Evolutionary conservation across 495 filamentous ascomycete genomes (phyloP), one percentile per base, ranked within the genome.

Genomic region (Penicillium diatomitis): DNA sequence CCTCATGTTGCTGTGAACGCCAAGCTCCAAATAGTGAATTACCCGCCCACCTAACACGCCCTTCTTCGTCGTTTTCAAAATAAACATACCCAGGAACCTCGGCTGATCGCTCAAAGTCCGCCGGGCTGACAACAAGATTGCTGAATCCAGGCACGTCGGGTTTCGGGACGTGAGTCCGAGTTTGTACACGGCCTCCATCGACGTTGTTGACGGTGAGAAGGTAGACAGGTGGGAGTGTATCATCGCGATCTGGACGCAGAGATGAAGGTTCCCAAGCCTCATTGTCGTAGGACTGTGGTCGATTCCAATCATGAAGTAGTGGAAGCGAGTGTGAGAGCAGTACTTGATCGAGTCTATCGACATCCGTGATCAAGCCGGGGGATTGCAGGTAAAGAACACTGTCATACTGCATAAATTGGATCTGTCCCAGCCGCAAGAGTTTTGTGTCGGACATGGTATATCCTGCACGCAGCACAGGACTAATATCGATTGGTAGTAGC

Each of bases 341-440:
- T 45, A 74, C 56, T 7, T 61, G 44, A 40, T 74, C 71, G 10
- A 74, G 50, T 32, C 66, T 68, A 2, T 51, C 55, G 2, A 63
- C 65, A 43, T 74, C 69, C 36, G 72, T 50, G 2, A 74, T 51
- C 27, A 72, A 43, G 1, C 71, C 71, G 0, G 69, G 71, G 0
- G 69, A 63, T 41, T 67, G 67, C 7, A 74, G 49, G 47, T 70
- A 72, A 0, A 74, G 53, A 1, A 74, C 69, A 37, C 67, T 65
- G 41, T 74, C 71, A 50, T 74, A 74, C 44, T 69, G 67, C 68
- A 74, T 70, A 51, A 74, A 74, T 39, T 74, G 71, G 44, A 71
- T 65, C 45, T 72, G 68, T 28, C 69, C 71, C 8, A 71, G 54
- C 2, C 67, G 69, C 9, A 74, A 59, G 3, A 74, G 56, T 37